Base-by-base conservation (phyloP, 2,329 filamentous ascomycete genomes). In the Ceratocystis variospora region DNA sequence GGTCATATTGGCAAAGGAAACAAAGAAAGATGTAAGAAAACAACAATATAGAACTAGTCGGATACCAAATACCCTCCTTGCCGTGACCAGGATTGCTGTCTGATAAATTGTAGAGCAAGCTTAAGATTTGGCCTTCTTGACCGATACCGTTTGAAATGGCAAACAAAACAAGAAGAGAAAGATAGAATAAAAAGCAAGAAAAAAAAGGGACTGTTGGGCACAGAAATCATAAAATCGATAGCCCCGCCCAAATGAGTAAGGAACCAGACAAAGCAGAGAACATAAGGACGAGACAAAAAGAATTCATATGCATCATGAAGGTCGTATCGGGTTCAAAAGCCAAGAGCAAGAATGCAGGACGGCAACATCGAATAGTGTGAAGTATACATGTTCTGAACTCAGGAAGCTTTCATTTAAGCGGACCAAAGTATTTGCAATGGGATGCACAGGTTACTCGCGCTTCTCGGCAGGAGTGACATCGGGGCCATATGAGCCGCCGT, bases 401-500 rank as follows among this genome's bases (percentile, higher is more conserved):
- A 37, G 33, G 33, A 37, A 66, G 59, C 69, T 63, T 68, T 53
- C 19, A 25, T 25, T 53, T 22, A 53, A 25, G 19, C 19, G 25
- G 48, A 53, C 8, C 48, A 8, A 53, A 5, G 48, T 22, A 15
- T 46, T 45, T n/a, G 46, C 12, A 31, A 57, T n/a, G 28, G 19
- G 33, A n/a, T 46, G 33, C 46, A 8, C 22, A 55, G 28, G 28
- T 61, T 55, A 61, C 22, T 71, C 79, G 70, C 79, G 77, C 72
- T 79, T 78, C 70, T 83, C 79, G 70, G 81, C 78, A 22, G 80
- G 76, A 17, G 79, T 78, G 31, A 83, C 81, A 33, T 77, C 81
- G 50, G 79, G 77, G 33, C 81, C 82, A 69, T 83, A 84, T 72
- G 81, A 82, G 6, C 79, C 78, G 19, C 76, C 79, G 6, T 77